A percentile compares a stretch with the other conserved stretches of the same genome.
Conservation (phyloP, 352 stramenopile species). For the Globisporangium nodosum region DNA sequence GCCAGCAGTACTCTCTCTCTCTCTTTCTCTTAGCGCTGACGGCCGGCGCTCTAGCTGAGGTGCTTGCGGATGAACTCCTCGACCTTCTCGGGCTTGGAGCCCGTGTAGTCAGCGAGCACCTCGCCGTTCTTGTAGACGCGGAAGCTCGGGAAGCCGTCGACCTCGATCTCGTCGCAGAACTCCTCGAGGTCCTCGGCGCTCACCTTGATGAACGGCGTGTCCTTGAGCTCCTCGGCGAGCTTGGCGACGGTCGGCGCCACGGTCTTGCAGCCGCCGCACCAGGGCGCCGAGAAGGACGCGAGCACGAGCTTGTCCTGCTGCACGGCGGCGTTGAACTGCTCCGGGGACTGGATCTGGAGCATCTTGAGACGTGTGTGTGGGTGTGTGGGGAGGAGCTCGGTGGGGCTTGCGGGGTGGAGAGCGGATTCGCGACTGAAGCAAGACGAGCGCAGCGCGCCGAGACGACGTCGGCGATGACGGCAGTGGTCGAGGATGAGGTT, state of each 20-base stretch:
- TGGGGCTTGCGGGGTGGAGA: neutral
- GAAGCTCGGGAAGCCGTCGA: constrained; percentile 73
- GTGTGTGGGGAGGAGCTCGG: constrained; percentile 1
- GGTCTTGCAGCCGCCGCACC: constrained; percentile 61
- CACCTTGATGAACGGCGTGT: constrained; percentile 52
- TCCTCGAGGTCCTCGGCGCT: constrained; percentile 55
- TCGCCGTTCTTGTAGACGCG: constrained; percentile 64
- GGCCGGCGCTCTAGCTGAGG: constrained; percentile 9
- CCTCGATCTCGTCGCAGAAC: constrained; percentile 63
- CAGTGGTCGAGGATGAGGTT: neutral
- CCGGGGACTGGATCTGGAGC: constrained; percentile 25
- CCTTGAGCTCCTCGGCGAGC: constrained; percentile 46
- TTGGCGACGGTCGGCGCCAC: constrained; percentile 44
- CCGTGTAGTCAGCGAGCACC: constrained; percentile 50
- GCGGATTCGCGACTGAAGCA: constrained; percentile 13
- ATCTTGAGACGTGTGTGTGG: constrained; percentile 16
- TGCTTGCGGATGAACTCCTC: constrained; percentile 68
- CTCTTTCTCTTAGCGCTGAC: neutral
- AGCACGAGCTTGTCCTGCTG: constrained; percentile 38
- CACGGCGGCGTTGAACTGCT: constrained; percentile 34
- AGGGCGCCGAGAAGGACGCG: constrained; percentile 54
- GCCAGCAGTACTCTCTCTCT: too few relatives aligned
- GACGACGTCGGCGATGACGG: neutral
- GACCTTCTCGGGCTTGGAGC: constrained; percentile 74
- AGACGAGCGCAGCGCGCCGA: neutral